These are phyloP conservation scores for Penicillium crustosum DNA, from an alignment of 2,329 filamentous ascomycete species.

Conservation along the genomic window DNA sequence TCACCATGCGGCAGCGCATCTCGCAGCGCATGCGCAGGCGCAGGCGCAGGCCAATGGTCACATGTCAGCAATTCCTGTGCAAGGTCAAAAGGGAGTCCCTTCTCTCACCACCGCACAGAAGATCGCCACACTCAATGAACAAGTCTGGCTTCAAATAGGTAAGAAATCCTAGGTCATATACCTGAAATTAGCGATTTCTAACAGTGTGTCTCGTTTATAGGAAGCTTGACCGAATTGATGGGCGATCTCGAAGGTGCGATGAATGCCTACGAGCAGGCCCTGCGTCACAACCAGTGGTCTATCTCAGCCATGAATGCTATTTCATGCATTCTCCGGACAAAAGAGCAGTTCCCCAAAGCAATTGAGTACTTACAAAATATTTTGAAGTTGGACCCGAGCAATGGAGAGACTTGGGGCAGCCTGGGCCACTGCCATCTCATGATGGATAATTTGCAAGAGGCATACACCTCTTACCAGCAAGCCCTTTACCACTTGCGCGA, in stretches of 20 bases:
- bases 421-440: conserved; percentile 97
- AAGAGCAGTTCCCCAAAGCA: conserved; percentile 90
- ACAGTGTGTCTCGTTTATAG: conserved; percentile 47
- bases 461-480: conserved; percentile 94
- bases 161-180: conserved; percentile 38
- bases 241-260: conserved; percentile 87
- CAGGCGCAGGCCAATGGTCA: conserved; percentile 49
- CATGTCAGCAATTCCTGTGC: conserved; percentile 55
- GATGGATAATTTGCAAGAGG: conserved; percentile 97
- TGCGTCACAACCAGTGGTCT: conserved; percentile 84
- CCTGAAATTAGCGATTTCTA: conserved; percentile 3
- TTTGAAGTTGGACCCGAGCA: conserved; percentile 80
- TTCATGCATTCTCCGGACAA: conserved; percentile 83
- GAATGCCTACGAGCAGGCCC: conserved; percentile 83
- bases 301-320: conserved; percentile 92
- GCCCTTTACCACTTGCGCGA: conserved; percentile 89
- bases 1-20: conserved; percentile 51
- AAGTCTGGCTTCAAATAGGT: conserved; percentile 92
- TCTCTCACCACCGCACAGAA: conserved; percentile 69
- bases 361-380: conserved; percentile 92
- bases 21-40: conserved; percentile 30
- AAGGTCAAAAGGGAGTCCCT: conserved; percentile 58
- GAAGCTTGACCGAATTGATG: conserved; percentile 81
- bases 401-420: conserved; percentile 96
- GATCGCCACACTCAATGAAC: conserved; percentile 76